phyloP scores from a whole-genome alignment of 176 grass and related monocot species.

The Paspalum vaginatum region DNA sequence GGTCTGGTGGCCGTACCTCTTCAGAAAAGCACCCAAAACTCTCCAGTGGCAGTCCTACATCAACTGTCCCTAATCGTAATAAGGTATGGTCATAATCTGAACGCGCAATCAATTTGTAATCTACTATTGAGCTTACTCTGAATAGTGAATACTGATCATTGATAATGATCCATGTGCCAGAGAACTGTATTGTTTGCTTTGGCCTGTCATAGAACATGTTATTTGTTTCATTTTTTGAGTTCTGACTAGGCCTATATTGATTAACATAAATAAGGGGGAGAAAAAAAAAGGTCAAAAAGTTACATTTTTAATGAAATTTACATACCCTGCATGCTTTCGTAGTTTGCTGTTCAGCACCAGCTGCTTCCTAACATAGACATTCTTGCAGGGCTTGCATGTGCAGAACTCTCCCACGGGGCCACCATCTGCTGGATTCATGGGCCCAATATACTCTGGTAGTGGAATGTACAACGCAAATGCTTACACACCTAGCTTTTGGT shows the following conservation, averaged over 20 bases:
- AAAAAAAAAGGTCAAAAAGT: not conserved
- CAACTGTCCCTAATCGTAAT: slow-evolving; percentile 38
- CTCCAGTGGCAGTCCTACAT: slow-evolving; percentile 41
- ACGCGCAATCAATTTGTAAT: slow-evolving; percentile 30
- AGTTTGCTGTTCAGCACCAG: slow-evolving; percentile 5
- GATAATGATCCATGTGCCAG: not conserved
- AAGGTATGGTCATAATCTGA: slow-evolving; percentile 42
- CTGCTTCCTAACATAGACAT: slow-evolving; percentile 17
- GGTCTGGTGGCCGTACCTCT: slow-evolving; percentile 36
- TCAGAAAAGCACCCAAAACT: slow-evolving; percentile 42
- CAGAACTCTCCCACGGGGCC: slow-evolving; percentile 9
- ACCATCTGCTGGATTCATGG: slow-evolving; percentile 45
- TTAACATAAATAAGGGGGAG: too few species aligned
- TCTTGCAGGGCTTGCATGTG: slow-evolving; percentile 36
- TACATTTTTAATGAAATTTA: not conserved
- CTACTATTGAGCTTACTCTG: slow-evolving; percentile 24
- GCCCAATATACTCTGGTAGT: slow-evolving; percentile 60
- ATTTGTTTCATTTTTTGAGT: not conserved
- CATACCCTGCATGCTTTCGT: not conserved
- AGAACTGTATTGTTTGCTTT: not conserved
- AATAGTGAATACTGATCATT: slow-evolving; percentile 1
- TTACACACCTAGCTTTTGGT: slow-evolving; percentile 53
- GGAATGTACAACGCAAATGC: slow-evolving; percentile 60
- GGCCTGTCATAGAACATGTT: not conserved
- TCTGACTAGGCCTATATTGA: not conserved